phyloP scores from a whole-genome alignment of 495 filamentous ascomycete genomes.

The Penicillium lividum region DNA sequence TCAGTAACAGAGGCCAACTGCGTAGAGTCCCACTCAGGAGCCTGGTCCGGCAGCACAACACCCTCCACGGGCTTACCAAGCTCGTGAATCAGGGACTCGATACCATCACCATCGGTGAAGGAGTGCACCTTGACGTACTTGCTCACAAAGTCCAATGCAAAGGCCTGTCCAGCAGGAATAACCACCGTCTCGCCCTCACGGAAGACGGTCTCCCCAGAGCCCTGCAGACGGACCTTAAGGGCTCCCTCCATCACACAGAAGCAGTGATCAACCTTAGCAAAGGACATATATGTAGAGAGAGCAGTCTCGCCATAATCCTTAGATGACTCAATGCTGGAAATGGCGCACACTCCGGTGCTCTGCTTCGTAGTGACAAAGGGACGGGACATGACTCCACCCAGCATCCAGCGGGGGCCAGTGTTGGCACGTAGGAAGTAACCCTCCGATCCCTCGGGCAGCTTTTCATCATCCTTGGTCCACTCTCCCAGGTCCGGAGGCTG shows the following conservation, averaged over 20 bases:
- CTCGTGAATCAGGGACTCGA: slow-evolving; percentile 36
- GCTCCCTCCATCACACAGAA: slow-evolving; percentile 41
- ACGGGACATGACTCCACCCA: slow-evolving; percentile 45
- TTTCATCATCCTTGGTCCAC: slow-evolving; percentile 43
- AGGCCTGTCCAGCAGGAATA: slow-evolving; percentile 43
- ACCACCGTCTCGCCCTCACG: slow-evolving; percentile 45
- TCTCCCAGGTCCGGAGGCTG: slow-evolving; percentile 38
- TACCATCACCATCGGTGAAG: slow-evolving; percentile 46
- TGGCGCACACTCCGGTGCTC: slow-evolving; percentile 44
- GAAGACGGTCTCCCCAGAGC: slow-evolving; percentile 26
- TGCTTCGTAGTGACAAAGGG: slow-evolving; percentile 48
- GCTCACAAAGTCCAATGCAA: slow-evolving; percentile 38
- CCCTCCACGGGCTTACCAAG: slow-evolving; percentile 28
- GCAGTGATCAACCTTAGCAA: slow-evolving; percentile 43
- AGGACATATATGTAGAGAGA: slow-evolving; percentile 37
- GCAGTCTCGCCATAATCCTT: slow-evolving; percentile 32
- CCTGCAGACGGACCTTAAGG: slow-evolving; percentile 37
- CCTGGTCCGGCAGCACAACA: slow-evolving; percentile 32
- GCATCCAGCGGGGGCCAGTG: slow-evolving; percentile 43
- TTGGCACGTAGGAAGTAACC: slow-evolving; percentile 46
- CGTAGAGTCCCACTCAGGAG: slow-evolving; percentile 24
- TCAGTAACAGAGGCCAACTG: slow-evolving; percentile 18
- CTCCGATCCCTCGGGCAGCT: slow-evolving; percentile 37
- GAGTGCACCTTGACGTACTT: slow-evolving; percentile 44
- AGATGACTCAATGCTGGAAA: slow-evolving; percentile 47